phyloP scores from a whole-genome alignment of 805 yeast genomes.

The Dipodascus albidus region DNA sequence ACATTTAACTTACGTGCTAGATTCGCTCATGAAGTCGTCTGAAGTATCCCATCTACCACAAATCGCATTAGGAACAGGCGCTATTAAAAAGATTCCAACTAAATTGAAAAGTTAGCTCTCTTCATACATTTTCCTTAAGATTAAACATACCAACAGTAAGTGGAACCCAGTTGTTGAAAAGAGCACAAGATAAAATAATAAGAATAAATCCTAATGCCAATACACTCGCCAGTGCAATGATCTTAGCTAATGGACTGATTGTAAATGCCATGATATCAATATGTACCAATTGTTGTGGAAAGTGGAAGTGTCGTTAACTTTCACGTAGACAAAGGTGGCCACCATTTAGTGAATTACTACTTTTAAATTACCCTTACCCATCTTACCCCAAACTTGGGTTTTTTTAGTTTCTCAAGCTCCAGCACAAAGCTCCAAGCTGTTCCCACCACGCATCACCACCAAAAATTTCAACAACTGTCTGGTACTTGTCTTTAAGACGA shows the following conservation, averaged over 20 bases:
- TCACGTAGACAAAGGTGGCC: no score
- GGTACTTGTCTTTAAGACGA: not conserved
- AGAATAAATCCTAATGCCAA: constrained; percentile 84
- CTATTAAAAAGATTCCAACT: constrained; percentile 51
- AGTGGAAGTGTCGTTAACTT: no score
- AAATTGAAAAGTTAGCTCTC: constrained; percentile 3
- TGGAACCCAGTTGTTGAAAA: constrained; percentile 88
- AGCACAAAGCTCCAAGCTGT: not conserved
- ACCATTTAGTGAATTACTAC: not conserved
- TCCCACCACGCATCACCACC: not conserved
- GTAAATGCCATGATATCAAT: constrained; percentile 11
- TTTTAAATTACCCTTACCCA: not conserved
- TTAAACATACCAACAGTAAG: constrained; percentile 45
- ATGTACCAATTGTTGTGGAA: not conserved
- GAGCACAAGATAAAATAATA: constrained; percentile 77
- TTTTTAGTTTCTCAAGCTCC: not conserved
- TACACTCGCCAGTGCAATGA: constrained; percentile 63
- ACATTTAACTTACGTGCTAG: constrained; percentile 26
- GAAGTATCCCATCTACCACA: constrained; percentile 34
- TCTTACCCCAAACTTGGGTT: no score
- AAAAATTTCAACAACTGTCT: not conserved
- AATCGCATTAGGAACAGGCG: constrained; percentile 61
- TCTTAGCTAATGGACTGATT: constrained; percentile 58
- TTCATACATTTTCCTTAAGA: constrained; percentile 7
- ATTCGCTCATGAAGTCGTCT: constrained; percentile 56